These are phyloP conservation scores for Yamadazyma kanchanaburiensis DNA, from an alignment of 1,139 yeast species.

Conservation along the genomic window DNA sequence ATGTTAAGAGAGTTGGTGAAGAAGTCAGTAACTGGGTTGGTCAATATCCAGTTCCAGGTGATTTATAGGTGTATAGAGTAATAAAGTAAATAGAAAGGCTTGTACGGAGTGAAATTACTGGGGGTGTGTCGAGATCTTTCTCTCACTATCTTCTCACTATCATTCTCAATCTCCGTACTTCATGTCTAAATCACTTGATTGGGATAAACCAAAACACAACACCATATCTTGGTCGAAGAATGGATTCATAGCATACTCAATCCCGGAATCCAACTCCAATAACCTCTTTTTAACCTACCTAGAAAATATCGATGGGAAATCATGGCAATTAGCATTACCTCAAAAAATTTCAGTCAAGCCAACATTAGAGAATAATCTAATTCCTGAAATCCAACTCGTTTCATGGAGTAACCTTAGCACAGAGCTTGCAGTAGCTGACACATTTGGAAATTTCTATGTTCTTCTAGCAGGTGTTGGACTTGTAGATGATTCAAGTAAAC, in stretches of 20 bases:
- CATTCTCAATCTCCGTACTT: no score
- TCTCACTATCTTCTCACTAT: no score
- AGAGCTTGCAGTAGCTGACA: constrained; percentile 51
- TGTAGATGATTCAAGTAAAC: constrained; percentile 15
- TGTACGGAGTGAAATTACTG: no score
- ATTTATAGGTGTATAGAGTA: constrained; percentile 25
- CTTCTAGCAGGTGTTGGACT: constrained; percentile 45
- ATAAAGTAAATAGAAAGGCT: background rate
- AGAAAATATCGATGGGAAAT: constrained; percentile 59
- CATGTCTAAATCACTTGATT: no score
- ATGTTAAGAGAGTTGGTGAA: constrained; percentile 55
- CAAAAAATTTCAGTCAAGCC: constrained; percentile 37
- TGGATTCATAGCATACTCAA: constrained; percentile 66
- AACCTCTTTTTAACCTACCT: constrained; percentile 55
- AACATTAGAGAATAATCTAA: constrained; percentile 21
- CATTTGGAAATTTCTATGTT: constrained; percentile 48
- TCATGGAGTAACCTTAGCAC: constrained; percentile 53
- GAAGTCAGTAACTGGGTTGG: constrained; percentile 69
- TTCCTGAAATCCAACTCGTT: constrained; percentile 30
- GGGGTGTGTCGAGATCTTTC: no score
- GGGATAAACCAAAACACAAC: no score
- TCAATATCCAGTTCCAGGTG: constrained; percentile 78
- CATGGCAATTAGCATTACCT: constrained; percentile 64
- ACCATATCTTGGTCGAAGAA: constrained; percentile 67
- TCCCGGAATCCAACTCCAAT: constrained; percentile 21